Percentiles rank a stretch among this genome's conserved stretches.
phyloP scores from a whole-genome alignment of 1,284 basidiomycete species.

The Moniliophthora roreri region DNA sequence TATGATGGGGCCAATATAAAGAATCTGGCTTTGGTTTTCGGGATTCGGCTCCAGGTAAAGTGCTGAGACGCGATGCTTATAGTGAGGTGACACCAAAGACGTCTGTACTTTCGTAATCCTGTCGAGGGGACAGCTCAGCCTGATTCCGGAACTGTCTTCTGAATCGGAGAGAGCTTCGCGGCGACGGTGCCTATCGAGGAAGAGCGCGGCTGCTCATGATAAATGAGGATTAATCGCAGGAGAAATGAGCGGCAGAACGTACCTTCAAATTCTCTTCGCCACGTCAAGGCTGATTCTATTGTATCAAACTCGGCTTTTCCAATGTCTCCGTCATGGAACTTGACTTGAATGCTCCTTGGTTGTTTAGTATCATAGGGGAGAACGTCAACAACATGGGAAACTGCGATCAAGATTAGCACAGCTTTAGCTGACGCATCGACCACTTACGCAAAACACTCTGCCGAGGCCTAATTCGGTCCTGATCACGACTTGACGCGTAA shows the following conservation, averaged over 20 bases:
- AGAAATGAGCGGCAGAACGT: constrained; percentile 6
- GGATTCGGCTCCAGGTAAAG: constrained; percentile 22
- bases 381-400: constrained; percentile 14
- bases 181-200: constrained; percentile 44
- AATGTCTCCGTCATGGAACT: constrained; percentile 35
- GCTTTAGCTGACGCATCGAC: not conserved
- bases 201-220: constrained; percentile 39
- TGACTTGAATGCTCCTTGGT: constrained; percentile 32
- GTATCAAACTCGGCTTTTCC: constrained; percentile 57
- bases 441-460: constrained; percentile 52
- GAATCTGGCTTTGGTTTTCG: constrained; percentile 22
- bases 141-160: constrained; percentile 44
- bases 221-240: not conserved
- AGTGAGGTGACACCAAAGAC: constrained; percentile 10
- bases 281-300: constrained; percentile 57
- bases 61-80: constrained; percentile 21
- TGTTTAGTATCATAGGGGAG: constrained; percentile 36
- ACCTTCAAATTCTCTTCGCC: constrained; percentile 57
- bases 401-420: constrained; percentile 1
- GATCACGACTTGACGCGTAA: constrained; percentile 55
- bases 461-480: constrained; percentile 54
- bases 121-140: constrained; percentile 56
- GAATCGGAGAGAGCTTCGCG: constrained; percentile 31
- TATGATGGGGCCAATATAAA: constrained; percentile 33
- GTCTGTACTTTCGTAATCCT: constrained; percentile 34